phyloP scores from a whole-genome alignment of 2,329 filamentous ascomycete genomes.

The Coniella lustricola region DNA sequence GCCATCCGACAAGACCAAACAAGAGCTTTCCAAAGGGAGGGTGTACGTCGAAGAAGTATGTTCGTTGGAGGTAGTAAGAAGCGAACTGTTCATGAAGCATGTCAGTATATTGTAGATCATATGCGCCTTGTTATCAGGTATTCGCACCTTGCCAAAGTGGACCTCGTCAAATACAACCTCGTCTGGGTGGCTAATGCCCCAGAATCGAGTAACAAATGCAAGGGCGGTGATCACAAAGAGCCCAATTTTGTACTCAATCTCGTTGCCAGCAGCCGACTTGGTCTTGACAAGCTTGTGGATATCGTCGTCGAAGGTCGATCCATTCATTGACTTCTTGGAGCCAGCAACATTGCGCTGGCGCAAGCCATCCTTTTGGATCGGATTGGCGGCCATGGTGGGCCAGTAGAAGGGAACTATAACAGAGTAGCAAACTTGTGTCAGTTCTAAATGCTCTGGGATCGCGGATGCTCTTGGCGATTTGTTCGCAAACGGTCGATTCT shows the following conservation, averaged over 20 bases:
- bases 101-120: neutral
- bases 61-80: constrained; percentile 84
- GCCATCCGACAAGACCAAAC: constrained; percentile 94
- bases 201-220: constrained; percentile 90
- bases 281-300: constrained; percentile 43
- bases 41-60: constrained; percentile 99
- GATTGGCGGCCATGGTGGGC: constrained; percentile 39
- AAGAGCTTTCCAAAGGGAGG: constrained; percentile 97
- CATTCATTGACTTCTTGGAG: constrained; percentile 43
- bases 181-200: constrained; percentile 89
- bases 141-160: constrained; percentile 91
- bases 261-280: constrained; percentile 41
- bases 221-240: constrained; percentile 70
- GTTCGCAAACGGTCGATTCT: neutral
- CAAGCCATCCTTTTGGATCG: constrained; percentile 50
- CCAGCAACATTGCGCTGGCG: constrained; percentile 50
- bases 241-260: constrained; percentile 79
- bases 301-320: constrained; percentile 35
- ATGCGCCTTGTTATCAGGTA: neutral
- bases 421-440: neutral
- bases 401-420: neutral
- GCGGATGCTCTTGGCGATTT: neutral
- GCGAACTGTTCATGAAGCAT: constrained; percentile 47
- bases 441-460: neutral
- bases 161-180: constrained; percentile 99